Percentiles rank a stretch among this genome's conserved stretches.
Conservation (phyloP, 1,139 yeast genomes). For the Candida tropicalis region DNA sequence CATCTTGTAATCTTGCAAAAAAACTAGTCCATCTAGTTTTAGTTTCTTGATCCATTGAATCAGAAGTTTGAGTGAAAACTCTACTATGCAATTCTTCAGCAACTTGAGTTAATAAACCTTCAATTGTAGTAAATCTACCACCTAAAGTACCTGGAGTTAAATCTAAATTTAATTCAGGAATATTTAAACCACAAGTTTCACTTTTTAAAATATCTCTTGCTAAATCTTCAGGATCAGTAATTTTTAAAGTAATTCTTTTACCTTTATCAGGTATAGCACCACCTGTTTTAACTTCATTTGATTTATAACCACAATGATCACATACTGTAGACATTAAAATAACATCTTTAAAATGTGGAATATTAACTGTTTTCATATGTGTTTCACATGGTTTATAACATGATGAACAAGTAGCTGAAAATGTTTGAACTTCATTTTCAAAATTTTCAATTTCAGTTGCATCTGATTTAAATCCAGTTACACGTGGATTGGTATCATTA, state of each 20-base stretch:
- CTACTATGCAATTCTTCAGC: constrained; percentile 84
- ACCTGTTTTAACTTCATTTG: constrained; percentile 98
- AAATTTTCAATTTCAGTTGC: constrained; percentile 83
- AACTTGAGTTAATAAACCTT: constrained; percentile 89
- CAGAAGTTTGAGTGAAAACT: constrained; percentile 85
- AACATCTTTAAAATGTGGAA: constrained; percentile 98
- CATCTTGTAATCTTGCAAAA: constrained; percentile 73
- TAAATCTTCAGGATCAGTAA: constrained; percentile 91
- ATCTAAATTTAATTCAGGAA: constrained; percentile 90
- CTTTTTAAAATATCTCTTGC: constrained; percentile 93
- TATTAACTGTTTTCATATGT: constrained; percentile 94
- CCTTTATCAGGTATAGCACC: constrained; percentile 94
- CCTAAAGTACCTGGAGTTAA: constrained; percentile 97
- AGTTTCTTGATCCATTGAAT: constrained; percentile 83
- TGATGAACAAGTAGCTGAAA: constrained; percentile 89
- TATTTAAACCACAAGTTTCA: constrained; percentile 83
- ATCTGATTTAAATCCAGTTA: constrained; percentile 64
- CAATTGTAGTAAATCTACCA: constrained; percentile 96
- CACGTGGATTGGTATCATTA: constrained; percentile 44
- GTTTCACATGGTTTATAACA: constrained; percentile 84
- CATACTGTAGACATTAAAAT: constrained; percentile 95
- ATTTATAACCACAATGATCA: constrained; percentile 91
- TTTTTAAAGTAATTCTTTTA: constrained; percentile 66
- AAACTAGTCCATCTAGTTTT: constrained; percentile 80
- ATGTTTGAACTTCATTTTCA: constrained; percentile 88